These are phyloP conservation scores for Geranium incanum DNA, from an alignment of 441 rosid genomes.

Conservation along the genomic window DNA sequence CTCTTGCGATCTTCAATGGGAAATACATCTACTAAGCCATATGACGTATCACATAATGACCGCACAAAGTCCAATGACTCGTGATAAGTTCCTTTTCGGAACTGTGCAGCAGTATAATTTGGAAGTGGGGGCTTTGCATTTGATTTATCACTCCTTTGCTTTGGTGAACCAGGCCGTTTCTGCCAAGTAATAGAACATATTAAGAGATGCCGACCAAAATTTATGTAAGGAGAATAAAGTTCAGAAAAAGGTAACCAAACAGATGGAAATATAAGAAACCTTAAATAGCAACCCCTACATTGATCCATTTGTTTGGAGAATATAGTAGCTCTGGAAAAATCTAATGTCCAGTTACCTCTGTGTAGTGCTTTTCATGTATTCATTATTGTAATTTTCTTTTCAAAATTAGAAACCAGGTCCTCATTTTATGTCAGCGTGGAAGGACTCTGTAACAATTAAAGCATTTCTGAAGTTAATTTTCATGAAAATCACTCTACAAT, in stretches of 20 bases:
- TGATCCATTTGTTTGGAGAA: not conserved
- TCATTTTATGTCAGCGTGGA: not conserved
- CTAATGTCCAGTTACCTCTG: not conserved
- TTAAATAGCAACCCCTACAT: not conserved
- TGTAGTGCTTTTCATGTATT: not conserved
- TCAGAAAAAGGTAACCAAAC: not conserved
- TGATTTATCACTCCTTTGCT: slow-evolving; percentile 60
- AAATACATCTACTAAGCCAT: slow-evolving; percentile 88
- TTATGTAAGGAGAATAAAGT: not conserved
- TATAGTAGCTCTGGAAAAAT: not conserved
- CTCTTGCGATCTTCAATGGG: slow-evolving; percentile 93
- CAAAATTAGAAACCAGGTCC: not conserved
- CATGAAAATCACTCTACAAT: too few relatives aligned
- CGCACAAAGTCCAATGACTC: slow-evolving; percentile 92
- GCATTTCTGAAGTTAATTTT: too few relatives aligned
- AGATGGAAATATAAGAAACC: not conserved
- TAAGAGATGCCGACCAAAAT: slow-evolving; percentile 1
- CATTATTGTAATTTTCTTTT: not conserved
- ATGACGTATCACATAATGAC: slow-evolving; percentile 88
- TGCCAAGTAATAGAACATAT: slow-evolving; percentile 24
- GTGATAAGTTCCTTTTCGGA: slow-evolving; percentile 85
- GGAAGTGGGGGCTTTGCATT: slow-evolving; percentile 78
- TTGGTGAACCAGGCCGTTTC: slow-evolving; percentile 86
- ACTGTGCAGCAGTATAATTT: slow-evolving; percentile 57
- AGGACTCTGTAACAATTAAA: too few relatives aligned